phyloP scores from a whole-genome alignment of 148 eudicot genomes.

The Diospyros kaki region DNA sequence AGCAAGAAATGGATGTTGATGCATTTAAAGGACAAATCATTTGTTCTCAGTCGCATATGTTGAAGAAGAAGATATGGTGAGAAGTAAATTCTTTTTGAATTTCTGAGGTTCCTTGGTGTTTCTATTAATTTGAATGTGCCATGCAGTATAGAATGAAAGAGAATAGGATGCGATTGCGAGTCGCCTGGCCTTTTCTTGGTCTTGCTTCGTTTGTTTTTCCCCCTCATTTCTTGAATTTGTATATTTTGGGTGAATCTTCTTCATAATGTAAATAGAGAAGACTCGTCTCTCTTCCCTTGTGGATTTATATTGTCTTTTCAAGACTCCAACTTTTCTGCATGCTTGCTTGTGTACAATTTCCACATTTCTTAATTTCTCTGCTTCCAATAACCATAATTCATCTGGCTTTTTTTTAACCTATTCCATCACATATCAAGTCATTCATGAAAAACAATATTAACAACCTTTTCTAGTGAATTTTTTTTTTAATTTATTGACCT shows the following conservation, averaged over 20 bases:
- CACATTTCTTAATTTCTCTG: too few species aligned
- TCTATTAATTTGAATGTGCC: background rate
- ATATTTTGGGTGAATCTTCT: conserved; percentile 13
- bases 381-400: too few species aligned
- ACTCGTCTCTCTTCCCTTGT: background rate
- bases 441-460: too few species aligned
- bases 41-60: background rate
- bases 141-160: conserved; percentile 16
- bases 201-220: background rate
- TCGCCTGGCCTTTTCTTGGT: background rate
- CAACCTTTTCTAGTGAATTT: too few species aligned
- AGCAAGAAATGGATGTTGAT: background rate
- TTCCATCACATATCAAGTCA: too few species aligned
- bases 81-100: conserved; percentile 3
- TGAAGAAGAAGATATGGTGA: background rate
- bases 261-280: conserved; percentile 6
- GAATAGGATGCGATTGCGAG: background rate
- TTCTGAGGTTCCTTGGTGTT: background rate
- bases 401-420: too few species aligned
- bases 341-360: background rate
- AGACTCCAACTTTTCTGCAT: background rate
- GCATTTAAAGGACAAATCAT: background rate
- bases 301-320: background rate
- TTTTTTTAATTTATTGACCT: too few species aligned
- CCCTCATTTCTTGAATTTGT: conserved; percentile 1